These are phyloP conservation scores for Hirsutella minnesotensis DNA, from an alignment of 2,329 filamentous ascomycete species.

Conservation along the genomic window DNA sequence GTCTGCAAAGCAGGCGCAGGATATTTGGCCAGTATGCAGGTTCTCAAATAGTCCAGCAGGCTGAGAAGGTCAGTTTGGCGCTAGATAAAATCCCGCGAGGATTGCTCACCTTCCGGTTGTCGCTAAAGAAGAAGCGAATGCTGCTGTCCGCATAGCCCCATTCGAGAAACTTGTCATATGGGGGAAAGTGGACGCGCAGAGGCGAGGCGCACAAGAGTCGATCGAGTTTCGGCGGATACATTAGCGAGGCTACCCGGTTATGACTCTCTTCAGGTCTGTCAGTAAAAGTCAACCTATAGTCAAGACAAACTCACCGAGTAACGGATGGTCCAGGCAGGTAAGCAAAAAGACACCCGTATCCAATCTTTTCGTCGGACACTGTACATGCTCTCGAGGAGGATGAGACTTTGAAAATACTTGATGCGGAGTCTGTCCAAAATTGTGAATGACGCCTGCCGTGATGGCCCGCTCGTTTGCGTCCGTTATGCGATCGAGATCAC, in stretches of 20 bases:
- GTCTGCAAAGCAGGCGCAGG: conserved; percentile 73
- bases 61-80: conserved; percentile 12
- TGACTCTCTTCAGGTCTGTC: conserved; percentile 40
- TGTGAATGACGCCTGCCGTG: conserved; percentile 93
- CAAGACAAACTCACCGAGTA: conserved; percentile 45
- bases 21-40: conserved; percentile 81
- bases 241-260: conserved; percentile 69
- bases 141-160: conserved; percentile 95
- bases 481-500: conserved; percentile 80
- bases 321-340: conserved; percentile 64
- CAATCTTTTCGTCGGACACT: conserved; percentile 54
- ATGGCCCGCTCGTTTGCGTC: conserved; percentile 79
- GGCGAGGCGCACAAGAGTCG: conserved; percentile 73
- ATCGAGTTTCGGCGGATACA: conserved; percentile 69
- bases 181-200: conserved; percentile 78
- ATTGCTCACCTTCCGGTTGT: conserved; percentile 55
- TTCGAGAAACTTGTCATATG: conserved; percentile 86
- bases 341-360: conserved; percentile 70
- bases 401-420: conserved; percentile 84
- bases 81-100: neutral
- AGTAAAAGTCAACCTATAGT: neutral
- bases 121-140: conserved; percentile 78
- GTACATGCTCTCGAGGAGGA: conserved; percentile 57
- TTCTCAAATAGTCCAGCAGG: conserved; percentile 85
- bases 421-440: conserved; percentile 94